Conservation (phyloP, 257 asterid genomes). For the Gardenia jasminoides region DNA sequence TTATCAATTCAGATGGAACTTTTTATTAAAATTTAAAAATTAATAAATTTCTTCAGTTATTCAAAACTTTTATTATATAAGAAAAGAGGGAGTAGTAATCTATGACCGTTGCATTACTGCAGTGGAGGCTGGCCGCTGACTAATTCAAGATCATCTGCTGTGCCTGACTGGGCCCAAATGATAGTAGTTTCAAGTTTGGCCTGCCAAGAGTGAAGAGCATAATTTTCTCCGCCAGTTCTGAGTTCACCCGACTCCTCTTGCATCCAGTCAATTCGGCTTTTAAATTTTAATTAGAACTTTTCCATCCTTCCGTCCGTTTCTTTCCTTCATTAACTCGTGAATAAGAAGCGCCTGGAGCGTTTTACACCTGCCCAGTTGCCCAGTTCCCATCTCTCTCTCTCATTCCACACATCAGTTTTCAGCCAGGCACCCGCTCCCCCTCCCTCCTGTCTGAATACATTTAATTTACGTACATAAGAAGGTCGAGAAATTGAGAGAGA, state of each 20-base stretch:
- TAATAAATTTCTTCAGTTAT: too few species aligned
- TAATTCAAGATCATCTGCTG: background rate
- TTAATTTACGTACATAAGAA: too few species aligned
- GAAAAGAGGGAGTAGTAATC: too few species aligned
- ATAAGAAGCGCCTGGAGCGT: slow-evolving; percentile 41
- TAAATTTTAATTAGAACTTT: background rate
- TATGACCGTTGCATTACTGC: slow-evolving; percentile 11
- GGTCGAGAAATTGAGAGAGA: background rate
- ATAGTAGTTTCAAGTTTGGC: too few species aligned
- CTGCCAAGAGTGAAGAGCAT: too few species aligned
- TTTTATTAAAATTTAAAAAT: too few species aligned
- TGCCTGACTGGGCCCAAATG: slow-evolving; percentile 5
- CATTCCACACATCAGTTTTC: background rate
- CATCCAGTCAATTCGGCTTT: background rate
- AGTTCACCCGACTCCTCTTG: background rate
- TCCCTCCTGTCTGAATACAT: background rate
- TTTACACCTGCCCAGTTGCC: slow-evolving; percentile 1
- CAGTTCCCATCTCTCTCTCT: background rate
- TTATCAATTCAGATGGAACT: too few species aligned
- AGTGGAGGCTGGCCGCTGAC: background rate
- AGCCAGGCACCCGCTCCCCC: slow-evolving; percentile 12
- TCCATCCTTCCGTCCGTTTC: slow-evolving; percentile 22
- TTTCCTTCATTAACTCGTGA: slow-evolving; percentile 23
- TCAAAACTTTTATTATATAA: too few species aligned
- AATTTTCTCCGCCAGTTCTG: too few species aligned